Evolutionary conservation across 2,329 filamentous ascomycete genomes (phyloP).

Genomic region (Chlorencoelia australis): DNA sequence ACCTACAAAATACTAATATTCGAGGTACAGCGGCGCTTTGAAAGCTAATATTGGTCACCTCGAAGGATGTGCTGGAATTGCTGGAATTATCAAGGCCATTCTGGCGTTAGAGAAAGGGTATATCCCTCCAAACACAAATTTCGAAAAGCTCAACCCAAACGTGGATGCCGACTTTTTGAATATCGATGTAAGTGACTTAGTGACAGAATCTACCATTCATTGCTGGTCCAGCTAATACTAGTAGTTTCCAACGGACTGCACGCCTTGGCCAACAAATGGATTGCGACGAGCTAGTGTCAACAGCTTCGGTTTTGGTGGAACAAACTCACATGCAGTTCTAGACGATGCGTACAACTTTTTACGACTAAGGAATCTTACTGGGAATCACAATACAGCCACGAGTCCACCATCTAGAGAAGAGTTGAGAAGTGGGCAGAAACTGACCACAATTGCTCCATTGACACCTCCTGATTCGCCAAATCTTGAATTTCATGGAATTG

Average conservation of each 20-base stretch:
- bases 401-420: too few species aligned
- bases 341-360: constrained; percentile 1
- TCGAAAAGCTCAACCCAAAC: constrained; percentile 28
- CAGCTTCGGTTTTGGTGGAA: constrained; percentile 35
- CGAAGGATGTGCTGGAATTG: constrained; percentile 21
- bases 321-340: constrained; percentile 20
- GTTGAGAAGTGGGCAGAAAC: too few species aligned
- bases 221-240: too few species aligned
- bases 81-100: constrained; percentile 22
- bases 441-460: neutral
- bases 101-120: constrained; percentile 20
- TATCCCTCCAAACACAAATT: constrained; percentile 23
- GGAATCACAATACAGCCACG: neutral
- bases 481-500: neutral
- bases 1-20: neutral
- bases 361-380: neutral
- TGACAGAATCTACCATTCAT: too few species aligned
- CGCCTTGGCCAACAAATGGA: constrained; percentile 1
- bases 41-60: constrained; percentile 22
- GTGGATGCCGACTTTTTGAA: constrained; percentile 13
- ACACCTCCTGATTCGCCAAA: neutral
- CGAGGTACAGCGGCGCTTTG: constrained; percentile 13
- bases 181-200: constrained; percentile 1
- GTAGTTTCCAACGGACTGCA: neutral
- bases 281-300: constrained; percentile 13